Base-by-base conservation (phyloP, 805 yeast genomes). In the Barnettozyma pratensis region DNA sequence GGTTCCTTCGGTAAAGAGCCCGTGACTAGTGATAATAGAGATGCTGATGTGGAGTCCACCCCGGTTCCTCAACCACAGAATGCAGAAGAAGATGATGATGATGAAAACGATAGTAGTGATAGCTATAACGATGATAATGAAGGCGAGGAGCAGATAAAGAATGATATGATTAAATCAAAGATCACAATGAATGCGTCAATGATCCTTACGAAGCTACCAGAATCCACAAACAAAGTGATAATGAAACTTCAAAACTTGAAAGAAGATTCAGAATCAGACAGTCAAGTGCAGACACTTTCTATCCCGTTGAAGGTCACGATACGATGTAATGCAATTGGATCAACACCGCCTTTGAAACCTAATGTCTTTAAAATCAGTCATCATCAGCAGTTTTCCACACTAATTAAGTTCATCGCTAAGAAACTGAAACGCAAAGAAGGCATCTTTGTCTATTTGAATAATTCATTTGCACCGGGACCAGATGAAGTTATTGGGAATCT, bases 271-370 rank as follows among this genome's bases (percentile, higher is more conserved):
- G 42, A 38, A n/a, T 12, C 37, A 9, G 46, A 37, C 7, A 34
- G 37, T 5, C 37, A 44, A n/a, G 34, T 38, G 14, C 34, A 31
- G 34, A 11, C 2, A 31, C 11, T 11, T 11, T 31, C 34, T 8
- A 36, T 36, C 38, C 14, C 14, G 9, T 11, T 40, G 3, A 61
- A 58, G 39, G 54, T 80, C 12, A 71, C 77, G 1, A 65, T 81
- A 7, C 62, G 87, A 35, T 78, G 83, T 56, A 78, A 75, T 51
- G 75, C 87, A 2, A 77, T 83, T 34, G 87, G 87, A 0, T 74
- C 85, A 0, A 71, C 80, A 0, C 75, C 76, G 1, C 66, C 68
- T 4, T 65, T 83, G 4, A 65, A 59, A 2, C 86, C 86, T 0
- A 65, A 70, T 3, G 68, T 76, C 1, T 80, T 76, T 58, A 74